Evolutionary conservation across 176 grass and related monocot species (phyloP).

Genomic region (Oryza meridionalis): DNA sequence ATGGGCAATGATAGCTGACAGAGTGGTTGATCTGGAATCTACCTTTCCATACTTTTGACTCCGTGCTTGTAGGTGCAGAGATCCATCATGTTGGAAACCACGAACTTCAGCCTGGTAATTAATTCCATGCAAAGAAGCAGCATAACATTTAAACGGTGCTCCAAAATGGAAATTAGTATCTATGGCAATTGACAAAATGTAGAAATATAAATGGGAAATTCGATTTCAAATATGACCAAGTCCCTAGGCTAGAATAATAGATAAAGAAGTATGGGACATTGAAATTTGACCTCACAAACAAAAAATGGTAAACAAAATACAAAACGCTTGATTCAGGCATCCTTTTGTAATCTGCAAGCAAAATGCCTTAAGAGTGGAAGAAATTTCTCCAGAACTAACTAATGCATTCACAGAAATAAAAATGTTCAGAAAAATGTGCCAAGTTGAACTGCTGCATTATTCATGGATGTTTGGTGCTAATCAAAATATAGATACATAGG

Average conservation of each 20-base stretch:
- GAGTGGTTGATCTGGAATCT: constrained; percentile 14
- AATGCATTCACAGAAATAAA: background rate
- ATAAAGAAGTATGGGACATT: background rate
- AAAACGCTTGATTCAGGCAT: too few species aligned
- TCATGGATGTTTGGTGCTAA: background rate
- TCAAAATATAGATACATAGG: constrained; percentile 3
- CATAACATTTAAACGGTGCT: constrained; percentile 4
- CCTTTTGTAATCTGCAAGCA: background rate
- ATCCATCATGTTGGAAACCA: constrained; percentile 94
- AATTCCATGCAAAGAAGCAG: constrained; percentile 28
- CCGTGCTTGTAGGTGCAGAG: constrained; percentile 93
- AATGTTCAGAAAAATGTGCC: background rate
- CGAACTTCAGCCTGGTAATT: constrained; percentile 86
- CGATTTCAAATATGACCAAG: background rate
- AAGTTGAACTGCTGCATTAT: background rate
- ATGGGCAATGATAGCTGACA: background rate
- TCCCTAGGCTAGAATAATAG: background rate
- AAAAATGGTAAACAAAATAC: background rate
- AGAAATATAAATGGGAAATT: background rate
- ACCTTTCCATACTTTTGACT: constrained; percentile 99
- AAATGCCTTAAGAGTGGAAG: constrained; percentile 7
- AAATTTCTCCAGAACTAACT: background rate
- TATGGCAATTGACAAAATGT: background rate
- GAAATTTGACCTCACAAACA: background rate
- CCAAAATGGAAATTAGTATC: background rate